These are phyloP conservation scores for Ustilago nuda DNA, from an alignment of 1,284 basidiomycete genomes.

Conservation along the genomic window DNA sequence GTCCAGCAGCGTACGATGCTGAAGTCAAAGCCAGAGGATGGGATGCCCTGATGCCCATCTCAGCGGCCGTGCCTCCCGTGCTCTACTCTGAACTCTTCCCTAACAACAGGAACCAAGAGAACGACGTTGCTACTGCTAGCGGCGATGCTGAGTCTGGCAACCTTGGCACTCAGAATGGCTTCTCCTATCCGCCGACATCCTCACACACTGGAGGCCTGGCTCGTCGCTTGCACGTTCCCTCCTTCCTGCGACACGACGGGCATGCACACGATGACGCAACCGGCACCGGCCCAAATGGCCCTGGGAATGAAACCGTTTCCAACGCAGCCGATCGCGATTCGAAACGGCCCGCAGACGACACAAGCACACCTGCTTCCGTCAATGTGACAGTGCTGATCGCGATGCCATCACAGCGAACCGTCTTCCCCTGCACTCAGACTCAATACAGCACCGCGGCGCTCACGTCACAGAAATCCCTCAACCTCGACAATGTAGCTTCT, in stretches of 20 bases:
- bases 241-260: conserved; percentile 38
- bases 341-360: conserved; percentile 15
- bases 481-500: conserved; percentile 20
- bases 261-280: conserved; percentile 22
- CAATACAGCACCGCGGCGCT: conserved; percentile 19
- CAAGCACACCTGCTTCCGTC: conserved; percentile 48
- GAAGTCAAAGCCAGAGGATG: conserved; percentile 51
- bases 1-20: conserved; percentile 32
- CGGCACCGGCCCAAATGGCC: neutral
- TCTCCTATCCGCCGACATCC: conserved; percentile 36
- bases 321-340: conserved; percentile 10
- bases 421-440: conserved; percentile 43
- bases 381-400: conserved; percentile 63
- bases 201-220: conserved; percentile 15
- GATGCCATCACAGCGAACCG: conserved; percentile 61
- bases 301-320: conserved; percentile 9
- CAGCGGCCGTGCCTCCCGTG: conserved; percentile 51
- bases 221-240: conserved; percentile 42
- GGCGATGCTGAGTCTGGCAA: conserved; percentile 6
- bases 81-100: conserved; percentile 51
- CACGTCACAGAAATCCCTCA: conserved; percentile 31
- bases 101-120: conserved; percentile 12
- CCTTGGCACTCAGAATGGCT: conserved; percentile 11
- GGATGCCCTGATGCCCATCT: conserved; percentile 60
- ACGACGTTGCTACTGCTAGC: neutral